These are phyloP conservation scores for Jacaranda copaia DNA, from an alignment of 257 asterid species.

Conservation along the genomic window DNA sequence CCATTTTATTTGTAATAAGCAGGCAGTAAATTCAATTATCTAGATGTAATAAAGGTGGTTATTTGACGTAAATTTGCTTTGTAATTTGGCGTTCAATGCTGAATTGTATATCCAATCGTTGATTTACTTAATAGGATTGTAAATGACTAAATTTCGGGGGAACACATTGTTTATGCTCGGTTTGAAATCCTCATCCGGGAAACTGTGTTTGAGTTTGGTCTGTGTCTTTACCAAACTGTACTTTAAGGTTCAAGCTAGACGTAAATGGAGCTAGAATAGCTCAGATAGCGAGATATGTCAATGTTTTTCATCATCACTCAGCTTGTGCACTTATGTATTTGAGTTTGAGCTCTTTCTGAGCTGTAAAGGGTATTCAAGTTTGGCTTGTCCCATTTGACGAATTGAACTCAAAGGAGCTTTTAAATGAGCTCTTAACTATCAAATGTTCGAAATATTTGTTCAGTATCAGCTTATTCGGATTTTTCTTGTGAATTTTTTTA, in stretches of 20 bases:
- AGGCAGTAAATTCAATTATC: constrained; percentile 13
- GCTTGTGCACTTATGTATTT: constrained; percentile 1
- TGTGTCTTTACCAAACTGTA: neutral
- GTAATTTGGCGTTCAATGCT: constrained; percentile 28
- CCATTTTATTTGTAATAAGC: neutral
- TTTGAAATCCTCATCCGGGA: neutral
- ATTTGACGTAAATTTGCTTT: neutral
- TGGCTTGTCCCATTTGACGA: constrained; percentile 2
- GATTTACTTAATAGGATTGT: neutral
- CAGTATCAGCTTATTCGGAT: neutral
- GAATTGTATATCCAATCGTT: neutral
- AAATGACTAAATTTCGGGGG: neutral
- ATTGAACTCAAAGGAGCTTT: constrained; percentile 10
- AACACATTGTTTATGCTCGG: neutral
- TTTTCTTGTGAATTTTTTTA: neutral
- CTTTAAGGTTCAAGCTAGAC: neutral
- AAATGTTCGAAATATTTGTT: constrained; percentile 10
- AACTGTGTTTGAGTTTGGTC: neutral
- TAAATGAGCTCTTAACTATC: constrained; percentile 9
- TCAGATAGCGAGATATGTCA: neutral
- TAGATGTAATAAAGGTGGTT: neutral
- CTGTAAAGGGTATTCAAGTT: neutral
- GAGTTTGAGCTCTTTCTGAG: neutral
- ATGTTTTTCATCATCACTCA: neutral
- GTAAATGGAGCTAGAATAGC: constrained; percentile 14